A percentile compares a stretch with the other conserved stretches of the same genome.
These are phyloP conservation scores for Trichoderma semiorbis DNA, from an alignment of 2,329 filamentous ascomycete genomes.

Conservation along the genomic window DNA sequence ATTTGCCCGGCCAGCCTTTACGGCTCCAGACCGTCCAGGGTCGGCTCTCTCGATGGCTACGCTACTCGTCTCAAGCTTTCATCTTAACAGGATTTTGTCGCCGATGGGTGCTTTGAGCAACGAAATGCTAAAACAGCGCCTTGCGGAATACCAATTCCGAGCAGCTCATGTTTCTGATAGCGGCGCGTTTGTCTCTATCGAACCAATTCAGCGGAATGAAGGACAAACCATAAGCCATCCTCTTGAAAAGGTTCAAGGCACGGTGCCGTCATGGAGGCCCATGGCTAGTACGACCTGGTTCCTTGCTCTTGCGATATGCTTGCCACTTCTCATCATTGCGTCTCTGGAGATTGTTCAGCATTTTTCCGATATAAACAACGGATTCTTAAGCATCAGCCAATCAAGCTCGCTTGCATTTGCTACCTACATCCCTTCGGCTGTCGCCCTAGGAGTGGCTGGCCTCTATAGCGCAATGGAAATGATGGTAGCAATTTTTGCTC, in stretches of 20 bases:
- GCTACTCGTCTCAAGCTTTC: neutral
- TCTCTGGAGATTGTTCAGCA: constrained; percentile 5
- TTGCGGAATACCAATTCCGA: neutral
- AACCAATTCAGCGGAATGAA: neutral
- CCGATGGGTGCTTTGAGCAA: neutral
- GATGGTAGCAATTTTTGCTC: constrained; percentile 1
- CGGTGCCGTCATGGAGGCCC: constrained; percentile 5
- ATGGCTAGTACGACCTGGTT: constrained; percentile 3
- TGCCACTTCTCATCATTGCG: neutral
- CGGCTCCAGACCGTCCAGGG: neutral
- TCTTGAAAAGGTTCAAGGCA: neutral
- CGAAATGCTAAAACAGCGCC: neutral
- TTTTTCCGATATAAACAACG: neutral
- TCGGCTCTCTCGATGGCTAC: neutral
- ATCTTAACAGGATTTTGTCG: neutral
- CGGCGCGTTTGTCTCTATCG: neutral
- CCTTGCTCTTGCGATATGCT: neutral
- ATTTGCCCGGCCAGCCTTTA: neutral
- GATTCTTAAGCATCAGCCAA: neutral
- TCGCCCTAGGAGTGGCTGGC: neutral
- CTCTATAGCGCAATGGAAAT: constrained; percentile 3
- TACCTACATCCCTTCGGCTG: constrained; percentile 8
- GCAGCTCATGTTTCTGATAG: neutral
- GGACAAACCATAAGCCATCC: neutral
- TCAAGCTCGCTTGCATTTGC: neutral